phyloP scores from a whole-genome alignment of 495 filamentous ascomycete genomes.

The Platismatia glauca region DNA sequence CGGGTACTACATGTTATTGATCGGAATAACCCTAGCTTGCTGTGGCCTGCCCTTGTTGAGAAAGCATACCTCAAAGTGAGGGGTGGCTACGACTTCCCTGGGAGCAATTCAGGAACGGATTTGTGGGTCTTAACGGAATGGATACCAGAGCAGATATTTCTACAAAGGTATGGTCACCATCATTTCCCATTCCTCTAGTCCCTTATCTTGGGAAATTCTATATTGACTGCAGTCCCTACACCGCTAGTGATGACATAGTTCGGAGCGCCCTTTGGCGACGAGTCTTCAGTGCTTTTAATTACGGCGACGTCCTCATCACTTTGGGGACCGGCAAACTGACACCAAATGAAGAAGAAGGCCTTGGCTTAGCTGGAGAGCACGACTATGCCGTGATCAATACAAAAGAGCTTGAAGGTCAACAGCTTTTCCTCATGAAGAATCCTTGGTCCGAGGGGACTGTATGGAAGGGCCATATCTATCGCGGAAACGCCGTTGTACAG shows the following conservation, averaged over 20 bases:
- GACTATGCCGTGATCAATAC: slow-evolving; percentile 89
- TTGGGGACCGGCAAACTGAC: slow-evolving; percentile 80
- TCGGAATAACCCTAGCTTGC: slow-evolving; percentile 59
- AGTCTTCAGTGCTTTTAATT: slow-evolving; percentile 62
- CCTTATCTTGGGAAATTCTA: neutral
- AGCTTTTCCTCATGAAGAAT: slow-evolving; percentile 80
- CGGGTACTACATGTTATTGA: slow-evolving; percentile 82
- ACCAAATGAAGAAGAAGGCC: slow-evolving; percentile 58
- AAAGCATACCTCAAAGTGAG: slow-evolving; percentile 97
- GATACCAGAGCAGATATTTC: slow-evolving; percentile 92
- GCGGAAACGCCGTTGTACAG: slow-evolving; percentile 14
- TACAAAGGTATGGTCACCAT: slow-evolving; percentile 49
- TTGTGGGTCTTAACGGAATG: slow-evolving; percentile 85
- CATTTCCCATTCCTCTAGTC: neutral
- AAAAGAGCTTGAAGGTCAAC: slow-evolving; percentile 52
- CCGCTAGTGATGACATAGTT: slow-evolving; percentile 57
- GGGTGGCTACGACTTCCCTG: slow-evolving; percentile 95
- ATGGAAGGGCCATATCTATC: slow-evolving; percentile 45
- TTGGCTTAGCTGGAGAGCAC: slow-evolving; percentile 82
- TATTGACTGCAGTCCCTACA: neutral
- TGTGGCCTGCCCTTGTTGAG: slow-evolving; percentile 93
- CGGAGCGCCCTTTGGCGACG: slow-evolving; percentile 66
- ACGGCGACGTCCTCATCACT: slow-evolving; percentile 78
- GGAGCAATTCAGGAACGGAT: slow-evolving; percentile 96
- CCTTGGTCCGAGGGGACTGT: slow-evolving; percentile 79